Conservation (phyloP, 768 basidiomycete species). For the Tricholoma hemisulphureum region DNA sequence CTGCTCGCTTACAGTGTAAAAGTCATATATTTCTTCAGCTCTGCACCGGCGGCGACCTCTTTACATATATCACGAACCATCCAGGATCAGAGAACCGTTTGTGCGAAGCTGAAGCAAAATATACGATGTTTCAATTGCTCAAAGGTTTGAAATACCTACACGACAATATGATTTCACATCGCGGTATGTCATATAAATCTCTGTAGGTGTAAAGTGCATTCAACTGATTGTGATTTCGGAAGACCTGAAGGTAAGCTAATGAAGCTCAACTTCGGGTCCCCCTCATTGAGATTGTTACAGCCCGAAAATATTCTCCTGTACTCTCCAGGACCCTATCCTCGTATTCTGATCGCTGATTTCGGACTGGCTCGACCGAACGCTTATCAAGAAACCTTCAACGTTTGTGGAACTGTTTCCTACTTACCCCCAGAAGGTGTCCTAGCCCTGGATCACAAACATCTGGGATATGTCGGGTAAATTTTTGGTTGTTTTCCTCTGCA, state of each 20-base stretch:
- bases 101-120: constrained; percentile 80
- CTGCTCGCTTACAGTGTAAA: constrained; percentile 1
- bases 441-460: constrained; percentile 70
- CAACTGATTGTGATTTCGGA: background rate
- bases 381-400: constrained; percentile 80
- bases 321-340: constrained; percentile 81
- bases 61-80: constrained; percentile 74
- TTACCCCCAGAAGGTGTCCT: constrained; percentile 83
- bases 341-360: constrained; percentile 83
- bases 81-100: constrained; percentile 49
- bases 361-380: constrained; percentile 78
- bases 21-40: constrained; percentile 85
- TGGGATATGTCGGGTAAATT: constrained; percentile 59
- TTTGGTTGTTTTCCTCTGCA: background rate
- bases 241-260: constrained; percentile 22
- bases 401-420: constrained; percentile 86
- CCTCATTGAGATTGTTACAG: constrained; percentile 30
- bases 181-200: constrained; percentile 45
- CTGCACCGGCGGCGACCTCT: constrained; percentile 85
- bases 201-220: background rate
- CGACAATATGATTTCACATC: constrained; percentile 69
- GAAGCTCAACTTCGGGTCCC: background rate
- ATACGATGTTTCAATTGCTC: constrained; percentile 79
- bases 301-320: constrained; percentile 83
- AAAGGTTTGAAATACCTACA: constrained; percentile 72